Evolutionary conservation across 179 eudicot species (phyloP).

Genomic region (Beta corolliflora): DNA sequence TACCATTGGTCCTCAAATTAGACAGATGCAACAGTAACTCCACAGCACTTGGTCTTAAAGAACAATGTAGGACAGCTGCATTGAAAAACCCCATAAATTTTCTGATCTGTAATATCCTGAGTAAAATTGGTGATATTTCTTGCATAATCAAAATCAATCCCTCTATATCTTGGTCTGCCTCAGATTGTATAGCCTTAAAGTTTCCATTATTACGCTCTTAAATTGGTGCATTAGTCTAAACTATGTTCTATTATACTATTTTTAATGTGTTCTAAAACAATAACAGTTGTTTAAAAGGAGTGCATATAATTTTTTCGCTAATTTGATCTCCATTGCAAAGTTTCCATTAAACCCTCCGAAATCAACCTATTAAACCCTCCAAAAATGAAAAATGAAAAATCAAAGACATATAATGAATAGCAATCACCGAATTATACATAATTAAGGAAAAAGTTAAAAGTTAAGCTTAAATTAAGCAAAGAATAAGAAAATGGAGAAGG

Average conservation of each 20-base stretch:
- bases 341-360: too few species aligned
- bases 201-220: background rate
- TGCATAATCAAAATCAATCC: too few species aligned
- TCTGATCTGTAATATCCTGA: too few species aligned
- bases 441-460: too few species aligned
- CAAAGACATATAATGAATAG: background rate
- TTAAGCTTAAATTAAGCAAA: background rate
- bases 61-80: conserved; percentile 3
- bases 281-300: background rate
- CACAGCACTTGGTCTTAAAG: background rate
- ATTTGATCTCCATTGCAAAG: background rate
- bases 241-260: background rate
- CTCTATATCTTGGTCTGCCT: too few species aligned
- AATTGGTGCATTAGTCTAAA: background rate
- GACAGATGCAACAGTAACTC: background rate
- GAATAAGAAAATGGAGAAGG: background rate
- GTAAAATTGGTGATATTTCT: too few species aligned
- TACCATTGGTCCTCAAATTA: conserved; percentile 23
- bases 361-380: too few species aligned
- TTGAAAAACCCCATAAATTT: background rate
- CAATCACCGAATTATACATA: background rate
- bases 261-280: background rate
- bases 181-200: background rate
- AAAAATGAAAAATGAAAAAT: too few species aligned
- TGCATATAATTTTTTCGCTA: background rate